Percentiles rank a stretch among this genome's conserved stretches.
Evolutionary conservation across 495 filamentous ascomycete genomes (phyloP).

Genomic region (Penicillium canescens): DNA sequence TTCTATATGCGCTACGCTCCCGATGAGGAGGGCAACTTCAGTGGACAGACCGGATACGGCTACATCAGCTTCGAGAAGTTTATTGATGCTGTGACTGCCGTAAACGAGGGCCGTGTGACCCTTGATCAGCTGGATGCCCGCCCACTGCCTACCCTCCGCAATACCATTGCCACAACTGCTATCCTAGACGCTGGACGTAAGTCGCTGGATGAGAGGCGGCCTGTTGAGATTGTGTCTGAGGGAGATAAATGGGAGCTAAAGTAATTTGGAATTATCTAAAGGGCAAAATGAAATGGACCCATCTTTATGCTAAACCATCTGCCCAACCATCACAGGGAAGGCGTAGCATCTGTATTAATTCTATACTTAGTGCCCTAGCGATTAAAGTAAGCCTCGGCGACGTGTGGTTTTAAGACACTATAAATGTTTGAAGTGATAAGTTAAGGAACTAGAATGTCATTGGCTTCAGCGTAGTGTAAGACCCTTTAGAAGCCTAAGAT

Average conservation of each 20-base stretch:
- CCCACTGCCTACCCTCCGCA: conserved; percentile 80
- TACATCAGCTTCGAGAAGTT: conserved; percentile 97
- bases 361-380: no score
- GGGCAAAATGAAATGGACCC: no score
- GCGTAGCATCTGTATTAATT: no score
- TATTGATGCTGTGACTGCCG: conserved; percentile 76
- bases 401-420: no score
- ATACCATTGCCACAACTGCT: conserved; percentile 87
- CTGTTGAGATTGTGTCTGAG: conserved; percentile 67
- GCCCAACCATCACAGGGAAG: no score
- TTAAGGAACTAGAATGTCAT: no score
- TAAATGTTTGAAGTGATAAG: no score
- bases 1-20: conserved; percentile 98
- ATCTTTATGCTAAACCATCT: no score
- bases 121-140: conserved; percentile 75
- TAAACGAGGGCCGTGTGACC: conserved; percentile 71
- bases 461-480: no score
- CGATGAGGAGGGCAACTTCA: conserved; percentile 93
- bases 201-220: conserved; percentile 76
- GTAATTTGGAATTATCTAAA: conserved; percentile 38
- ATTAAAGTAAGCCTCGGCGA: no score
- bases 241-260: conserved; percentile 69
- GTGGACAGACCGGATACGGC: conserved; percentile 86
- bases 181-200: conserved; percentile 84
- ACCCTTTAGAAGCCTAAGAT: no score